phyloP scores from a whole-genome alignment of 805 yeast genomes.

The Lipomyces lipofer region DNA sequence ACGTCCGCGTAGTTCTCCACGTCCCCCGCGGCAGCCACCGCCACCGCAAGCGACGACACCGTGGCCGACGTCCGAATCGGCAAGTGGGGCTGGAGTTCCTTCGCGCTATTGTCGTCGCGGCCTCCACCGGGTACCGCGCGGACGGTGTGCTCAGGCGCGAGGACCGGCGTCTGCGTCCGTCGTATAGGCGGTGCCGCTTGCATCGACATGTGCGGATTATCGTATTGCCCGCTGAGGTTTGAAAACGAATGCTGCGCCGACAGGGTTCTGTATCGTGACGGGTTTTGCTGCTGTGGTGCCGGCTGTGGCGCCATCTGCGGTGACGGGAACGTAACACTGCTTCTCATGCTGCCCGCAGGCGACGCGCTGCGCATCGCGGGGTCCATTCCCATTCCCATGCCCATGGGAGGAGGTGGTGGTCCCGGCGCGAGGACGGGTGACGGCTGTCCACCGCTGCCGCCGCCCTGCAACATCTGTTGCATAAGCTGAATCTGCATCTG shows the following conservation, averaged over 20 bases:
- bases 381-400: too few species aligned
- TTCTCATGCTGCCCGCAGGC: conserved; percentile 1
- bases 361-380: neutral
- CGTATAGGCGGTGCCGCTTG: neutral
- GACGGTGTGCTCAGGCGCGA: neutral
- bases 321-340: neutral
- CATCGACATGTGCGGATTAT: neutral
- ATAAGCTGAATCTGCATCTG: conserved; percentile 26
- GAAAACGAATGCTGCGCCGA: conserved; percentile 13
- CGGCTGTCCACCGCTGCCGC: neutral
- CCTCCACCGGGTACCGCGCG: neutral
- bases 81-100: neutral
- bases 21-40: neutral
- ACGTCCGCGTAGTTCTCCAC: neutral
- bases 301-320: neutral
- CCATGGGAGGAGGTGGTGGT: too few species aligned
- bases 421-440: neutral
- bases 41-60: neutral
- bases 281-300: conserved; percentile 1
- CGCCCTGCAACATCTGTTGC: conserved; percentile 25
- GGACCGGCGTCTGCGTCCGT: neutral
- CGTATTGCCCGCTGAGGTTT: neutral
- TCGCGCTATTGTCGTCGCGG: neutral
- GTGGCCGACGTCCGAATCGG: neutral
- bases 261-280: conserved; percentile 20